Evolutionary conservation across 2,329 filamentous ascomycete species (phyloP), one percentile per base, ranked within the genome.

Genomic region (Phialemonium atrogriseum): DNA sequence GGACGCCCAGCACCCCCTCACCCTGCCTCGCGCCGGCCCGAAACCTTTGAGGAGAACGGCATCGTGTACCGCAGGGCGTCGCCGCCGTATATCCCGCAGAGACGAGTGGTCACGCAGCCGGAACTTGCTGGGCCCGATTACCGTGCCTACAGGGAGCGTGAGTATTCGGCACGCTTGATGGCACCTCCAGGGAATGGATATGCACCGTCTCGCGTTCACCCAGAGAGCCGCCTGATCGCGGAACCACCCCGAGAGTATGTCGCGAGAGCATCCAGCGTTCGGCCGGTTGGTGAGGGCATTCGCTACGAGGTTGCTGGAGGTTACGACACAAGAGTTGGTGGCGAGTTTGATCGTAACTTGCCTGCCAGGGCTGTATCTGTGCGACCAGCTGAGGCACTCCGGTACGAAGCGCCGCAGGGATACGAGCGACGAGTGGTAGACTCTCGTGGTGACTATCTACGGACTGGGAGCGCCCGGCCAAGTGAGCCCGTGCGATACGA

Each of bases 91-190:
- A 48, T 58, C 47, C 56, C n/a, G n/a, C n/a, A n/a, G 8, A 62
- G 74, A 37, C 66, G 75, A 24, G 64, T 78, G 25, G 58, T 84
- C 14, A 77, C 77, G 9, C 73, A 80, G 38, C 70, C 76, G 3
- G 79, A 82, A 38, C 72, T 65, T 31, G 56, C 65, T 30, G 47
- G 63, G 16, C 47, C 67, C 7, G 68, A 73, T 30, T 67, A 70
- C 39, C 65, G 72, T 37, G 57, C 64, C 17, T 74, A 72, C 38
- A 66, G 69, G 11, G 67, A 71, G 40, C 60, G 73, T 33, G 77
- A 80, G 41, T 73, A 74, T 41, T 69, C 73, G 5, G 55, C 56
- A 40, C 71, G 65, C 22, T 71, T 65, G 9, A 54, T 63, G 37
- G 52, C 48, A 5, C 54, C 54, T 3, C 52, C 59, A 4, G 50